Evolutionary conservation across 2,329 filamentous ascomycete genomes (phyloP), one percentile per base, ranked within the genome.

Genomic region (Xylariales sp.): DNA sequence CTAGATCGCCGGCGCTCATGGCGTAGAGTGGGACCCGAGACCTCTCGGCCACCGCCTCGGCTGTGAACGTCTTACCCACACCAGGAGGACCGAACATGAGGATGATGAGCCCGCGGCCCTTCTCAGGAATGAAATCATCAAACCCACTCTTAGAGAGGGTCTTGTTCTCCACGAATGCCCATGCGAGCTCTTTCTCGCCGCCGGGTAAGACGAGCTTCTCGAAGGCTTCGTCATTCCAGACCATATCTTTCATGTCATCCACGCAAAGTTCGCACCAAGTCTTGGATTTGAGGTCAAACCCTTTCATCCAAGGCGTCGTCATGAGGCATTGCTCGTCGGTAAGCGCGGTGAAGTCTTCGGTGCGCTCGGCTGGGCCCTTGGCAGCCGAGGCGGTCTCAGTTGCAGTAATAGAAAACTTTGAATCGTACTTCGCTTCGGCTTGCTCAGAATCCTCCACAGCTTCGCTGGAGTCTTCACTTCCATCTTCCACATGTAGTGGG

Each of bases 1-100:
- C 65, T 0, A 71, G 52, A 25, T 65, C 63, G 1, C 62, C 62
- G 3, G 60, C 60, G 5, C 60, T 62, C 39, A 70, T 56, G 0
- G 52, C 40, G 40, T 65, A 69, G 1, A 72, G 50, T 0, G 64
- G 66, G 4, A 59, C 59, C 3, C 56, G 48, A 1, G 59, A 50
- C 5, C 55, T 47, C 28, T 68, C 66, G 1, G 64, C 63, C 1
- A 70, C 60, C 18, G 56, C 54, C 42, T 63, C 59, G 0, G 60
- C 63, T 2, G 62, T 66, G 21, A 59, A 52, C 2, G 61, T 63
- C 48, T 66, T 66, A 4, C 63, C 62, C 4, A 60, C 61, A 1
- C 62, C 61, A 0, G 62, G 60, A 1, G 53, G 52, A 1, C 62
- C 62, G 37, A 56, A 56, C 40, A 66, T 52, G 4, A 66, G 54